Conservation (phyloP, 148 eudicot genomes). For the Cornus suecica region DNA sequence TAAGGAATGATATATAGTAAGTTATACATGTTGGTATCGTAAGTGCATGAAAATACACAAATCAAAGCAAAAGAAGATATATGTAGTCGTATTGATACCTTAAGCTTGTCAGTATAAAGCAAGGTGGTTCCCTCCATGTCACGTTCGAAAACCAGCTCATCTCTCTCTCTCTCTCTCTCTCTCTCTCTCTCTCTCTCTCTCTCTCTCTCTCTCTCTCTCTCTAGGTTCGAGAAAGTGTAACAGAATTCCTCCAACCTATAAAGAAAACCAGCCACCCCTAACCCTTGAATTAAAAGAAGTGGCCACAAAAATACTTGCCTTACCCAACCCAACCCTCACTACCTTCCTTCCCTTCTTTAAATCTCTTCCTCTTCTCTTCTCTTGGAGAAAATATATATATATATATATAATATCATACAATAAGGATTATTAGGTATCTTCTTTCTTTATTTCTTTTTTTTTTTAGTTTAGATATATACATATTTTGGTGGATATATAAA, state of each 20-base stretch:
- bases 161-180: conserved; percentile 12
- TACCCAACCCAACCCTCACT: neutral
- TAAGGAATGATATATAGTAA: conserved; percentile 18
- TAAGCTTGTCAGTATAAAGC: conserved; percentile 11
- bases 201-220: conserved; percentile 16
- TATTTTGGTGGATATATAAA: neutral
- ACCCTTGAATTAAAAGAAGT: conserved; percentile 22
- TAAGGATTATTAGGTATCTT: neutral
- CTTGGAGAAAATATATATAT: neutral
- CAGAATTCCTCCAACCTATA: conserved; percentile 44
- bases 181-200: conserved; percentile 29
- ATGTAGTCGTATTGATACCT: conserved; percentile 10
- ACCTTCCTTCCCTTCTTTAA: neutral
- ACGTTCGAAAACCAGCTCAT: conserved; percentile 10
- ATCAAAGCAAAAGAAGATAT: conserved; percentile 8
- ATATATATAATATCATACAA: neutral
- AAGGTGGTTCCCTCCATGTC: conserved; percentile 1
- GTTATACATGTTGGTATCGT: neutral
- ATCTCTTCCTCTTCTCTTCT: neutral
- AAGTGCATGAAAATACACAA: conserved; percentile 28
- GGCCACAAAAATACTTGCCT: neutral
- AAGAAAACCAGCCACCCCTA: conserved; percentile 37
- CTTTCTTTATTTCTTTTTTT: neutral
- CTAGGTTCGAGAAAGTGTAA: conserved; percentile 41
- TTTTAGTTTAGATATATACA: neutral